These are phyloP conservation scores for Aspergillus cavernicola DNA, from an alignment of 495 filamentous ascomycete species.

Conservation along the genomic window DNA sequence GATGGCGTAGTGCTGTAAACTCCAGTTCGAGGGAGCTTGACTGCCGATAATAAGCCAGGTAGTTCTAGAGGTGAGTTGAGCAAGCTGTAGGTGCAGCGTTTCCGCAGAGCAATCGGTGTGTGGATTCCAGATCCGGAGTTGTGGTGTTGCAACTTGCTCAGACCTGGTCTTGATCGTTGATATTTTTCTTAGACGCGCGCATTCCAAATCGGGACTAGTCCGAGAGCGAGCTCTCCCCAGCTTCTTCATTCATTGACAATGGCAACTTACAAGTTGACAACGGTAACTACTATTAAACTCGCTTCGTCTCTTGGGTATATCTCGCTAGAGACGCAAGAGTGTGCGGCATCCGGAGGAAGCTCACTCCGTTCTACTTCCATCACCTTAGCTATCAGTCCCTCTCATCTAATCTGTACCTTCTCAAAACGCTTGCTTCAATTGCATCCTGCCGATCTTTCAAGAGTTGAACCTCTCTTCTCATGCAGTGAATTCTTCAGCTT, in stretches of 20 bases:
- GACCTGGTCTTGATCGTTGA: neutral
- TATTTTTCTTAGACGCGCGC: slow-evolving; percentile 9
- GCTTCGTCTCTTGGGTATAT: no score
- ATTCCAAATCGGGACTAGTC: slow-evolving; percentile 11
- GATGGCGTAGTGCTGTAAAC: slow-evolving; percentile 6
- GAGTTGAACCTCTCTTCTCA: no score
- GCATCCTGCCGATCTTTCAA: no score
- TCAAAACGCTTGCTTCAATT: neutral
- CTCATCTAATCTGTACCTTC: neutral
- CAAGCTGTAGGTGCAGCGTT: neutral
- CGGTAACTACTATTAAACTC: no score
- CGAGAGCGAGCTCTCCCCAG: slow-evolving; percentile 2
- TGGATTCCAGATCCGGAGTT: neutral
- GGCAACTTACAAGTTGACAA: no score
- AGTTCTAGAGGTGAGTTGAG: neutral
- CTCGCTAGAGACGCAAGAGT: neutral
- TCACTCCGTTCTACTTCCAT: neutral
- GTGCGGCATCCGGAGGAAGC: neutral
- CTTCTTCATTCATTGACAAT: no score
- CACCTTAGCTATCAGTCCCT: neutral
- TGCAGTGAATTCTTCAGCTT: no score
- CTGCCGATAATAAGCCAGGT: neutral
- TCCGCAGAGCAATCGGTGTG: neutral
- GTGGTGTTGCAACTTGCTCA: neutral
- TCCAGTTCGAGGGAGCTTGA: neutral